Evolutionary conservation across 805 yeast species (phyloP).

Genomic region (Yarrowia hollandica): DNA sequence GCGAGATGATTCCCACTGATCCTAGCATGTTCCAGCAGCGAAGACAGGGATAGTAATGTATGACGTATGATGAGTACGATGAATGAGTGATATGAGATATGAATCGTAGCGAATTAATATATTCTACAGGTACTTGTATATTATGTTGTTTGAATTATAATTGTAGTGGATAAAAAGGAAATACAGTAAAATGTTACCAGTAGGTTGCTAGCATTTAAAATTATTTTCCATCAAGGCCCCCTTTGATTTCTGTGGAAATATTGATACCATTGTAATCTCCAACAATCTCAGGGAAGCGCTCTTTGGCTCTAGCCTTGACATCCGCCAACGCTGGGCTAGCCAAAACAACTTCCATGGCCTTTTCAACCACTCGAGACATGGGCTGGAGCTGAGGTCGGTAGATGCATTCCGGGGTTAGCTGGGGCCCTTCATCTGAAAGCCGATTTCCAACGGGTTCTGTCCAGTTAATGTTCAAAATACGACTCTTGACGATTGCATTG

Average conservation of each 20-base stretch:
- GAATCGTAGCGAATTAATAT: too few relatives aligned
- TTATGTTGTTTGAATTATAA: not conserved
- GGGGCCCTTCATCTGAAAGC: slow-evolving; percentile 4
- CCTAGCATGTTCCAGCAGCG: slow-evolving; percentile 22
- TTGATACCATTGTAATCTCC: not conserved
- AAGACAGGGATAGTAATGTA: slow-evolving; percentile 14
- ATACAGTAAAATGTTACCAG: too few relatives aligned
- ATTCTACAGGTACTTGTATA: too few relatives aligned
- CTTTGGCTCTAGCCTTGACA: slow-evolving; percentile 1
- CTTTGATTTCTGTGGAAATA: not conserved
- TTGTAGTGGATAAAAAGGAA: too few relatives aligned
- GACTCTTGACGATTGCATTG: slow-evolving; percentile 29
- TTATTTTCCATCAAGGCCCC: too few relatives aligned
- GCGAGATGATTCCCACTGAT: slow-evolving; percentile 29
- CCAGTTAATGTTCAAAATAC: slow-evolving; percentile 31
- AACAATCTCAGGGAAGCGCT: not conserved
- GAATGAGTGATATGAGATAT: not conserved
- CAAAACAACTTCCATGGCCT: slow-evolving; percentile 31
- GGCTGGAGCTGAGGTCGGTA: slow-evolving; percentile 31
- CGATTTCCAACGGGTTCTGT: slow-evolving; percentile 30
- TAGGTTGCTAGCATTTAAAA: too few relatives aligned
- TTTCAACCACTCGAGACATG: slow-evolving; percentile 32
- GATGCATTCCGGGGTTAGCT: slow-evolving; percentile 14
- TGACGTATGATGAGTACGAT: not conserved
- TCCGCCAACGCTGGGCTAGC: slow-evolving; percentile 4